Conservation (phyloP, 768 basidiomycete species). For the Amanita exitialis region DNA sequence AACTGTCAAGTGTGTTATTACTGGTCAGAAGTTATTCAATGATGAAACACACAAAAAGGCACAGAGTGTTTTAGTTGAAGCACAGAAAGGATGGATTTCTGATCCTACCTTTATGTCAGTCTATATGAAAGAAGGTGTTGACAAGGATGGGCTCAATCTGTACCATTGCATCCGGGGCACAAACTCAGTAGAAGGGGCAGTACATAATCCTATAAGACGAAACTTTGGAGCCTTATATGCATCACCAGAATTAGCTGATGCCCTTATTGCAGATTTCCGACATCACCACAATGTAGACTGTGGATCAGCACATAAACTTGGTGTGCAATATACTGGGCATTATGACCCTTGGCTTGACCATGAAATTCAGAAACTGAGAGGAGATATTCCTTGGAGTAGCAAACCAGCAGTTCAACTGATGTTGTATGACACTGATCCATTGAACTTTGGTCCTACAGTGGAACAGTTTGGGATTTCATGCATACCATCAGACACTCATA, state of each 20-base stretch:
- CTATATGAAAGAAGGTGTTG: constrained; percentile 8
- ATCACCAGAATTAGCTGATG: constrained; percentile 12
- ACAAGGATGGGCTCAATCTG: constrained; percentile 10
- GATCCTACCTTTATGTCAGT: constrained; percentile 11
- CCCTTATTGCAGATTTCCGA: constrained; percentile 11
- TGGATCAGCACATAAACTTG: constrained; percentile 6
- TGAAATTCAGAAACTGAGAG: constrained; percentile 8
- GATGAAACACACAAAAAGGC: constrained; percentile 5
- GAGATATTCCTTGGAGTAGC: constrained; percentile 6
- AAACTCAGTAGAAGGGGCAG: constrained; percentile 15
- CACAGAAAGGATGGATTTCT: constrained; percentile 11
- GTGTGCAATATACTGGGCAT: constrained; percentile 8
- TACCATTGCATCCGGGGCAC: constrained; percentile 13
- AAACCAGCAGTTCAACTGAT: neutral
- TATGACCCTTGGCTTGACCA: constrained; percentile 12
- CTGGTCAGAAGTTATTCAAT: neutral
- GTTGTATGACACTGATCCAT: constrained; percentile 6
- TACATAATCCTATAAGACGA: constrained; percentile 12
- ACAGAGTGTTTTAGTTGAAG: constrained; percentile 9
- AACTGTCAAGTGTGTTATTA: neutral
- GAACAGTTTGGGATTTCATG: constrained; percentile 10
- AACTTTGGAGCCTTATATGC: constrained; percentile 16
- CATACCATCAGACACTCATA: constrained; percentile 7
- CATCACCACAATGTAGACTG: constrained; percentile 10
- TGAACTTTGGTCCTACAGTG: neutral